phyloP scores from a whole-genome alignment of 345 rosid genomes.

The Pistacia atlantica region DNA sequence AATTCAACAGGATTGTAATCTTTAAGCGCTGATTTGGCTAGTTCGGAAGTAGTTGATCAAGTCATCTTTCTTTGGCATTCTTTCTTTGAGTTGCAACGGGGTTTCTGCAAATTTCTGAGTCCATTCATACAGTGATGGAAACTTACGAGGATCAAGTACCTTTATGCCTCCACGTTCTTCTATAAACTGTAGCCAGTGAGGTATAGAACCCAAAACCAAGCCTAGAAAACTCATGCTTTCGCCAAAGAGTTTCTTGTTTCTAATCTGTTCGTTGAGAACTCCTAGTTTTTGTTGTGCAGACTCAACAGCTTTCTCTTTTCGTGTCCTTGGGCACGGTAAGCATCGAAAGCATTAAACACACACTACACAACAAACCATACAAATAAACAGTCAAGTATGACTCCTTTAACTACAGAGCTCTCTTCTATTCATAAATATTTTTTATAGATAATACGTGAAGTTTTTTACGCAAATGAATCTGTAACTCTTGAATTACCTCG shows the following conservation, averaged over 20 bases:
- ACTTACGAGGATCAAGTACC: slow-evolving; percentile 31
- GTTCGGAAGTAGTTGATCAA: slow-evolving; percentile 10
- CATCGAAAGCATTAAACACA: slow-evolving; percentile 13
- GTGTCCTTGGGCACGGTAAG: slow-evolving; percentile 32
- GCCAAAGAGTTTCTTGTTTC: slow-evolving; percentile 40
- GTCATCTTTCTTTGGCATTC: slow-evolving; percentile 29
- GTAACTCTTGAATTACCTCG: slow-evolving; percentile 8
- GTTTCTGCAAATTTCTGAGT: slow-evolving; percentile 14
- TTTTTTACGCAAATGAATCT: not conserved
- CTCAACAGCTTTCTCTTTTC: slow-evolving; percentile 33
- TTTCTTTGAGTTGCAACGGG: slow-evolving; percentile 28
- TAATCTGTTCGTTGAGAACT: slow-evolving; percentile 34
- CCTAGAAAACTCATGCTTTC: slow-evolving; percentile 27
- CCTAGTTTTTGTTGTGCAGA: slow-evolving; percentile 23
- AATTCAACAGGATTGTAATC: not conserved
- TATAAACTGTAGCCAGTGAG: slow-evolving; percentile 25
- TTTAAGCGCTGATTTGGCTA: not conserved
- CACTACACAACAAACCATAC: slow-evolving; percentile 21
- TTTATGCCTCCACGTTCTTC: slow-evolving; percentile 45
- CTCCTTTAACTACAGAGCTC: not conserved
- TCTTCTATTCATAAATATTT: too few relatives aligned
- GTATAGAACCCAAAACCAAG: not conserved
- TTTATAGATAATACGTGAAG: too few relatives aligned
- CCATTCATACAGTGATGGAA: slow-evolving; percentile 40
- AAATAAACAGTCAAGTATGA: not conserved